Conservation (phyloP, 73 alveolate species). For the Paraurostyla sp. region DNA sequence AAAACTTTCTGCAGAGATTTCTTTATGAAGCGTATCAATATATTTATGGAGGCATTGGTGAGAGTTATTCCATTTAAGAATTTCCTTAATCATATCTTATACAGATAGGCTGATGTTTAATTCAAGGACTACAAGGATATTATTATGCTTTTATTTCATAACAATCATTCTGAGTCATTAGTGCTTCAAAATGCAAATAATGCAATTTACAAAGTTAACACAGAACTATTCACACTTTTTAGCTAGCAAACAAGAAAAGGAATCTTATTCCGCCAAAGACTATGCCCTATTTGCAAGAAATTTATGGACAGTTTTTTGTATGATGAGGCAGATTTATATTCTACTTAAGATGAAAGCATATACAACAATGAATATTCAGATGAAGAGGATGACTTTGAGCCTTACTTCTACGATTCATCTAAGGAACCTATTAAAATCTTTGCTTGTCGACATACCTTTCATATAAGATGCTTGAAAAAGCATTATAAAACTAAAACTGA, state of each 20-base stretch:
- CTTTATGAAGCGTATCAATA: conserved; percentile 1
- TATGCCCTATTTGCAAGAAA: background rate
- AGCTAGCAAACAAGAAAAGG: conserved; percentile 2
- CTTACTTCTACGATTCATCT: conserved; percentile 5
- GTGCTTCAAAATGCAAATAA: conserved; percentile 40
- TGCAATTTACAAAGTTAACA: background rate
- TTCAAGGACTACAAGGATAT: conserved; percentile 25
- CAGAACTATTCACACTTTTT: background rate
- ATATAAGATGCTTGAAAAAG: conserved; percentile 12
- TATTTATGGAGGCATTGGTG: conserved; percentile 12
- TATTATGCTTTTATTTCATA: background rate
- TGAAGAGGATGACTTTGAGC: conserved; percentile 27
- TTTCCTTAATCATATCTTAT: background rate
- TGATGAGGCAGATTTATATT: background rate
- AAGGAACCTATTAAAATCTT: background rate
- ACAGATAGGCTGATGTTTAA: background rate
- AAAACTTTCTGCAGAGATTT: conserved; percentile 9
- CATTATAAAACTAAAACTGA: background rate
- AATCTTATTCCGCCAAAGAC: background rate
- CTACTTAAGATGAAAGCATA: background rate
- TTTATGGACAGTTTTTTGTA: conserved; percentile 1
- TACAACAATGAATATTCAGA: background rate
- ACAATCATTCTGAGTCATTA: background rate
- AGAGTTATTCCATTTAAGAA: background rate
- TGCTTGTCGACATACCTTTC: conserved; percentile 40